Evolutionary conservation across 805 yeast species (phyloP), one percentile per base, ranked within the genome.

Genomic region (Yarrowia sp.): DNA sequence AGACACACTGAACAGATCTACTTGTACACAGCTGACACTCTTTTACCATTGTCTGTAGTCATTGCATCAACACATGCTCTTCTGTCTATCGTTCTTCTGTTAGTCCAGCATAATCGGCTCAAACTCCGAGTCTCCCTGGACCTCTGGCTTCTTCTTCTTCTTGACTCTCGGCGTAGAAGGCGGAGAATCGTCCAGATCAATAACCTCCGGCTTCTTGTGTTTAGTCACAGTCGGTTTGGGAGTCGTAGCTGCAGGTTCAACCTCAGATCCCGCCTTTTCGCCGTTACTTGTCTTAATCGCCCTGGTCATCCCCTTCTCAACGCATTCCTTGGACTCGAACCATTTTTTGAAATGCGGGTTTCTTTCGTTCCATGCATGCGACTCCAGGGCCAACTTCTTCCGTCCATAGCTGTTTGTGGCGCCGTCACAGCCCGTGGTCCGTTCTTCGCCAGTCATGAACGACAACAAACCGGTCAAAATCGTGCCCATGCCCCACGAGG

Each of bases 401-500:
- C 19, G 89, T 10, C 89, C 83, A 0, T 97, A 86, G 9, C 78
- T 79, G 11, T 92, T 86, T 8, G 94, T 87, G 0, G 45, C 52
- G 2, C 16, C 8, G 92, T 86, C 63, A 9, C 65, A 59, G 14
- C 98, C 98, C 0, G 97, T 89, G 1, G 97, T 91, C 35, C 84
- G 80, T 73, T 93, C 98, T 70, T 86, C 85, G 10, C 95, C 89
- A 0, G 97, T 91, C 98, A 93, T 93, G 75, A 93, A 93, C 76
- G 97, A 91, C 72, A 93, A 81, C 45, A 93, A 80, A 0, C 98
- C 98, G 11, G 88, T 90, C 73, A 93, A 82, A 22, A 93, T 93
- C 0, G 98, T 92, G 42, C 91, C 82, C 35, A 93, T 97, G 55
- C 92, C 87, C 98, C 98, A 93, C 8, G 97, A 92, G 0, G 98